Evolutionary conservation across 2,329 filamentous ascomycete genomes (phyloP), one percentile per base, ranked within the genome.

Genomic region (Aspergillus hortae): DNA sequence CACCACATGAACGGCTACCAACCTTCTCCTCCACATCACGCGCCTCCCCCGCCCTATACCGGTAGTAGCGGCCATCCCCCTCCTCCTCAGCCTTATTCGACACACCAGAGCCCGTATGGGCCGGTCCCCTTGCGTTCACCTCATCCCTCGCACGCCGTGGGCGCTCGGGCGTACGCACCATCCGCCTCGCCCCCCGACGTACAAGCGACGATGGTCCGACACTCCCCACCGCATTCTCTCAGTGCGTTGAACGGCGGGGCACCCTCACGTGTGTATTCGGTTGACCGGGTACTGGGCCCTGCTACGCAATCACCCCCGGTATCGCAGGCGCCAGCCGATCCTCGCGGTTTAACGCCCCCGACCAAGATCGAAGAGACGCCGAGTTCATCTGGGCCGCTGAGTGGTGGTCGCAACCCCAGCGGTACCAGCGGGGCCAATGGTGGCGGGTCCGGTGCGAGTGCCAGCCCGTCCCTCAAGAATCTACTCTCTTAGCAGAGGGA

Each of bases 391-490:
- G 56, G 58, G 38, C 55, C 63, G 14, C 54, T 63, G 15, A 67
- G 59, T 53, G 63, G 60, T 25, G 58, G 61, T 40, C 61, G 69
- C 36, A 62, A 66, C 41, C 44, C 58, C 0, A 61, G 56, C 9
- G 58, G 60, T 40, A 67, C 60, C 41, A 67, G 66, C 44, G 67
- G 63, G 15, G 61, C 63, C 15, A 38, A 17, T 17, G 61, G 56
- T 45, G 55, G 58, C 2, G 65, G 64, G 30, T 70, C 71, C 46
- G 87, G 87, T n/a, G 88, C 88, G 4, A 91, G 88, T 62, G 87
- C 88, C 14, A 91, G 85, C 63, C 87, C 88, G 10, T 90, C 88
- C 9, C 69, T 92, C 55, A 83, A 85, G 61, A 91, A 92, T 62
- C 70, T 92, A 45, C 77, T 92, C 49, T 87, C 83, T 44, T 90